Evolutionary conservation across 441 rosid genomes (phyloP).

Genomic region (Manihot esculenta): DNA sequence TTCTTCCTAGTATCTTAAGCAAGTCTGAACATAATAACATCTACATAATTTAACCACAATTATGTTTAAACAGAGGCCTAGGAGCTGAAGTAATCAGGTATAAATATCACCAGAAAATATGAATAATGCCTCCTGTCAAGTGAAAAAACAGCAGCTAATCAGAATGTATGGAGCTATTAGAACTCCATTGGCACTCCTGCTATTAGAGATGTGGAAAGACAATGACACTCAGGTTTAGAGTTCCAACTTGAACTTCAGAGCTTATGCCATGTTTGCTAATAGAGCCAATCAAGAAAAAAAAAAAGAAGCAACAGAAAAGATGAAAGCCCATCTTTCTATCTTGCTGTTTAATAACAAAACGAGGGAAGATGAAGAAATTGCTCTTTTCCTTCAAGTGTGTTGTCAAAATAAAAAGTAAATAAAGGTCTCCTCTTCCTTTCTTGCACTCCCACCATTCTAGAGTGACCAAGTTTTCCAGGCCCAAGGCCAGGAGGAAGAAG

Average conservation of each 20-base stretch:
- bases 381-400: neutral
- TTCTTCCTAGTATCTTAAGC: neutral
- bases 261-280: neutral
- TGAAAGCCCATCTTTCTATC: neutral
- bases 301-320: neutral
- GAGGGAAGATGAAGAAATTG: neutral
- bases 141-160: neutral
- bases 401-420: neutral
- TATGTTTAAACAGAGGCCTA: neutral
- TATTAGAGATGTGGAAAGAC: neutral
- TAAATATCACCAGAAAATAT: neutral
- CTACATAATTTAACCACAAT: neutral
- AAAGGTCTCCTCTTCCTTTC: neutral
- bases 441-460: neutral
- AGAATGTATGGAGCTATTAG: neutral
- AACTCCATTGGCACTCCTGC: no score
- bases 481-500: no score
- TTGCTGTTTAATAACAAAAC: neutral
- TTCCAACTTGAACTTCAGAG: neutral
- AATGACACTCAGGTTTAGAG: neutral
- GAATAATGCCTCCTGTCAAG: neutral
- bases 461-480: no score
- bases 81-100: neutral
- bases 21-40: no score
- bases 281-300: neutral